Evolutionary conservation across 148 eudicot species (phyloP), one percentile per base, ranked within the genome.

Genomic region (Vaccinium macrocarpon): DNA sequence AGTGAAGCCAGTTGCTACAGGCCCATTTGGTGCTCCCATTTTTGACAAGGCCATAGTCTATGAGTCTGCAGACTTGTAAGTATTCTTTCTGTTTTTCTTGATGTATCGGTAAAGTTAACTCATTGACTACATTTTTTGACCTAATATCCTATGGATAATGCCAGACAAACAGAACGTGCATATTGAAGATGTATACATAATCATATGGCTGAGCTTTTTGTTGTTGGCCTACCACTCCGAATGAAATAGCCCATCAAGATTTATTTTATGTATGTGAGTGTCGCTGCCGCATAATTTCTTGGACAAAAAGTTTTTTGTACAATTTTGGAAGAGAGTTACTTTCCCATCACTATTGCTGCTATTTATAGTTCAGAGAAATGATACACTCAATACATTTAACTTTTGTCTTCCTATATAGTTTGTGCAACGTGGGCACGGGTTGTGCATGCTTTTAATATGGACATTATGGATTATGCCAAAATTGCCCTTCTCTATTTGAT

Each of bases 11-110:
- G 91, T 87, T 57, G 92, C 95, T 23, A 97, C 99, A 2, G 99
- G 99, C 27, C 99, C 99, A 52, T 94, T 91, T 92, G 99, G 99
- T 75, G 98, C 98, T 86, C 92, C 96, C 79, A 96, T 97, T 62
- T 97, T 93, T 82, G 98, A 97, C 92, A 95, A 94, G 87, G 99
- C 96, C 53, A 91, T 97, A 84, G 77, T 90, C 19, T 94, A 92
- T 68, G 90, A 90, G 81, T 93, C 96, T 9, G 86, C 92, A 8
- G 95, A 93, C 53, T 46, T 92, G 99, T 97, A 90, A 93, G 97
- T 80, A 27, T 72, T 23, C 35, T 61, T 61, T 48, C 21, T 4
- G 19, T 18, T 49, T 14, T 21, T 74, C 55, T 48, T 71, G 21
- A 71, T 13, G 11, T 76, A 48, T 76, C 14, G 0, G 29, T n/a